These are phyloP conservation scores for Solanum virginianum DNA, from an alignment of 257 asterid genomes.

Conservation along the genomic window DNA sequence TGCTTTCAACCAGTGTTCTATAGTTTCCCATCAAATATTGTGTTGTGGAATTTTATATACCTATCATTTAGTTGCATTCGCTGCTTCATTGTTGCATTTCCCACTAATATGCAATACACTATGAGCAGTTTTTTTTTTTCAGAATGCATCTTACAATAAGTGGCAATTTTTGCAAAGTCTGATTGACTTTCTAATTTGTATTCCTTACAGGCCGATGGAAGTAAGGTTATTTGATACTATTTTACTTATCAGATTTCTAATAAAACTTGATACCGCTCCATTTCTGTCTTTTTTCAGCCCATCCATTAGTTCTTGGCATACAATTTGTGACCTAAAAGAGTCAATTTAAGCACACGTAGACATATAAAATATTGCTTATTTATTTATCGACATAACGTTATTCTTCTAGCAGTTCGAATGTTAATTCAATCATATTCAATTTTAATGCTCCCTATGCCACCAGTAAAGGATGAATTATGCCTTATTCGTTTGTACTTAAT, in stretches of 20 bases:
- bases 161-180: background rate
- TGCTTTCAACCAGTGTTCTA: background rate
- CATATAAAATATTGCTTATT: background rate
- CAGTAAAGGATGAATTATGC: background rate
- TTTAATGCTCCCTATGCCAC: background rate
- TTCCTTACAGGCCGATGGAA: background rate
- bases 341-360: background rate
- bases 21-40: background rate
- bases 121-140: background rate
- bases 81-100: background rate
- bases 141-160: background rate
- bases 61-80: background rate
- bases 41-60: background rate
- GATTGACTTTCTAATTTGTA: no score
- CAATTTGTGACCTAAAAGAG: background rate
- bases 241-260: background rate
- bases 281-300: background rate
- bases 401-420: background rate
- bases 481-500: no score
- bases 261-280: background rate
- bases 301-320: background rate
- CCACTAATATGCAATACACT: background rate
- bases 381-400: fast-evolving
- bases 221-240: background rate
- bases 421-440: background rate